Conservation (phyloP, 1,139 yeast genomes). For the Geotrichum armillariae region DNA sequence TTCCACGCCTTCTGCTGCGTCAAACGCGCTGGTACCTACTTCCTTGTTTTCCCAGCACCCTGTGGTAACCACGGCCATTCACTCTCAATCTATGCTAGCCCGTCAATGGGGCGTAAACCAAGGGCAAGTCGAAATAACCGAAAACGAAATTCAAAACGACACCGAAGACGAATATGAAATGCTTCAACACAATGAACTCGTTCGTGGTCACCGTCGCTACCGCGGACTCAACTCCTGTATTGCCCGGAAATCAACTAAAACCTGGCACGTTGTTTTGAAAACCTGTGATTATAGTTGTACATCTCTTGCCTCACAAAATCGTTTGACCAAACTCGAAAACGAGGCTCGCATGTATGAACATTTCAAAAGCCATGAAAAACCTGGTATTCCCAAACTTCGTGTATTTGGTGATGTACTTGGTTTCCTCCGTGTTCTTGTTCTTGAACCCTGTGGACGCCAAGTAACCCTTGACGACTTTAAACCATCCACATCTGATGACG, state of each 20-base stretch:
- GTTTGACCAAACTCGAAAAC: slow-evolving; percentile 21
- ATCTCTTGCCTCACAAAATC: slow-evolving; percentile 1
- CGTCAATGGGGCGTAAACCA: slow-evolving; percentile 12
- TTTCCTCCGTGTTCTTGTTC: slow-evolving; percentile 28
- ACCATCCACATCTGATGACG: too few relatives aligned
- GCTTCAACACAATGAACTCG: slow-evolving; percentile 19
- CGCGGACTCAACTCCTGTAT: slow-evolving; percentile 12
- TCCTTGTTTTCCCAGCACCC: slow-evolving; percentile 10
- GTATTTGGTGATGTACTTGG: slow-evolving; percentile 31
- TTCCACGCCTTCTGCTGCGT: slow-evolving; percentile 13
- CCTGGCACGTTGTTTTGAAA: slow-evolving; percentile 23
- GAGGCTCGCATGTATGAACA: slow-evolving; percentile 35
- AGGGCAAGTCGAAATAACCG: slow-evolving; percentile 22
- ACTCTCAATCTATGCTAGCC: neutral
- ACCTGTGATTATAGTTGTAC: slow-evolving; percentile 23
- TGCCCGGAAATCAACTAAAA: slow-evolving; percentile 7
- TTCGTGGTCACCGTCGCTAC: slow-evolving; percentile 16
- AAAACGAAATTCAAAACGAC: slow-evolving; percentile 17
- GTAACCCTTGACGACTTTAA: slow-evolving; percentile 25
- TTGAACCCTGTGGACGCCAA: slow-evolving; percentile 31
- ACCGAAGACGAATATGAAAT: slow-evolving; percentile 18
- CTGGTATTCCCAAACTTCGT: slow-evolving; percentile 27
- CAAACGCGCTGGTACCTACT: slow-evolving; percentile 17
- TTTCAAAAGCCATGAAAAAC: slow-evolving; percentile 24
- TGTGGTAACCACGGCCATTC: slow-evolving; percentile 4